Evolutionary conservation across 352 stramenopile species (phyloP), one percentile per base, ranked within the genome.

Genomic region (Globisporangium cylindrosporum): DNA sequence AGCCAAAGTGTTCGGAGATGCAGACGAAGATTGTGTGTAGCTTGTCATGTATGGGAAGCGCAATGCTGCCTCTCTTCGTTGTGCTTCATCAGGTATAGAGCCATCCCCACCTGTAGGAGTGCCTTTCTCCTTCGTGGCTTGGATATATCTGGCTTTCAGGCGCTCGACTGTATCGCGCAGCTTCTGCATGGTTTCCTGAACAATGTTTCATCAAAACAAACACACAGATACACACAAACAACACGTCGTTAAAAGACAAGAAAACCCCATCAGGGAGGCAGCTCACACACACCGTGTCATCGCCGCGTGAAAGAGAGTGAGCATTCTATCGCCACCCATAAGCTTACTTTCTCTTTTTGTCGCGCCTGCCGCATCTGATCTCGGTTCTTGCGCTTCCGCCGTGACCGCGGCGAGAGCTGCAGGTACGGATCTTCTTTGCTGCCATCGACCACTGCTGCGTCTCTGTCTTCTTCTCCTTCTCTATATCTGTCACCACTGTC

Each of bases 311-410:
- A 32, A 41, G 34, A 41, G 34, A 12, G 34, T 15, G 32, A 36
- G 32, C 32, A 2, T 1, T 36, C 32, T 41, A 14, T 41, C 34
- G 10, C 8, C 34, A 46, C 7, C 46, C 10, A 18, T 8, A 10
- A 27, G 62, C 69, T 24, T 59, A 84, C 74, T 24, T 73, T 76
- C 55, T 88, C 78, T 49, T 78, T 83, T 56, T 74, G 71, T 10
- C 80, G 76, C 54, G 78, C 80, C 8, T 73, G 57, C 0, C 80
- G 76, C 80, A 88, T 88, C 63, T 86, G 80, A 67, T 88, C 76
- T 49, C 80, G 71, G 62, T 86, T 88, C 61, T 81, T 81, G 22
- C 63, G 71, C 68, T 80, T 85, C 62, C 77, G 73, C 24, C 80
- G 77, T 54, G 80, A 79, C 25, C 74, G 70, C 25, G 77, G 80